Conservation (phyloP, 805 yeast genomes). For the Candida dendrica region DNA sequence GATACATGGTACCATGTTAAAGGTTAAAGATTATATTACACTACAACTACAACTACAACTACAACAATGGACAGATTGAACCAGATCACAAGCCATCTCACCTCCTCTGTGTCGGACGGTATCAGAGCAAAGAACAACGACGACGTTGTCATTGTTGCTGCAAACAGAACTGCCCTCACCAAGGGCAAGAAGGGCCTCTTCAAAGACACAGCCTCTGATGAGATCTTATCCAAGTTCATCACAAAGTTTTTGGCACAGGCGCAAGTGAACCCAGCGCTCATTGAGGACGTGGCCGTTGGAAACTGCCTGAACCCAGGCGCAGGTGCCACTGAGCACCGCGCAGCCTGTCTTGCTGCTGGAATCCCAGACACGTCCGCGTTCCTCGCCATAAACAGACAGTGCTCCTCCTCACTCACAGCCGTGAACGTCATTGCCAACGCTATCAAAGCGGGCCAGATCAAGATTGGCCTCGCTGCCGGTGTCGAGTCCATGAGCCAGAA, state of each 20-base stretch:
- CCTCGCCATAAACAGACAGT: constrained; percentile 84
- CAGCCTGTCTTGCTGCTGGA: constrained; percentile 87
- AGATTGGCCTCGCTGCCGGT: constrained; percentile 86
- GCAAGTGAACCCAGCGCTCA: constrained; percentile 43
- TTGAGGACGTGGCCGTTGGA: constrained; percentile 86
- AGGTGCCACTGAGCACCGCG: constrained; percentile 92
- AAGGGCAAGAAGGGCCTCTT: constrained; percentile 84
- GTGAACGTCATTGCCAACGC: constrained; percentile 85
- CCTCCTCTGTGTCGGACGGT: constrained; percentile 1
- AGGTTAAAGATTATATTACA: no score
- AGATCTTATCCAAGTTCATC: constrained; percentile 60
- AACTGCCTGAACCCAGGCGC: constrained; percentile 90
- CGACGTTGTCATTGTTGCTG: constrained; percentile 86
- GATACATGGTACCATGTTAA: no score
- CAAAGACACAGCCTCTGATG: constrained; percentile 78
- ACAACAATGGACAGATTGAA: constrained; percentile 27
- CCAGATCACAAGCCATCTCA: constrained; percentile 27
- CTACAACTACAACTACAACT: no score
- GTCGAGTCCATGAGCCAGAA: constrained; percentile 90
- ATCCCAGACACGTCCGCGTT: constrained; percentile 76
- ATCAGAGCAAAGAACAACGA: constrained; percentile 27
- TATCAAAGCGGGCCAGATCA: constrained; percentile 82
- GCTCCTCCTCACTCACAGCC: constrained; percentile 91
- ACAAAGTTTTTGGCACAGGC: constrained; percentile 51
- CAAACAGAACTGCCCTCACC: constrained; percentile 85